Base-by-base conservation (phyloP, 495 filamentous ascomycete genomes). In the Penicillium waksmanii region DNA sequence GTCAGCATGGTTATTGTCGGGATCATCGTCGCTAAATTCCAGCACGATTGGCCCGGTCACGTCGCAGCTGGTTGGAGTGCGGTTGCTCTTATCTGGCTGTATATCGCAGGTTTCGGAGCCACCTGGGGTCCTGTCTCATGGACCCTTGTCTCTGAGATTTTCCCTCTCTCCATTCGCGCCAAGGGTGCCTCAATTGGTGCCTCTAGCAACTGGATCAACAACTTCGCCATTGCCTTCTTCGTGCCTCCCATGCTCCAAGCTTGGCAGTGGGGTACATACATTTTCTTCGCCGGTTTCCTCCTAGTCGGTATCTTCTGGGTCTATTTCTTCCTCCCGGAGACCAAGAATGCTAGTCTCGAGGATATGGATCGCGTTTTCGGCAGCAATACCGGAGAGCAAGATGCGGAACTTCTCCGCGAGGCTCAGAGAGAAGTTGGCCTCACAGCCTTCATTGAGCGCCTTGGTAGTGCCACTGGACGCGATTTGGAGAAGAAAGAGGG, bases 311-410 rank as follows among this genome's bases (percentile, higher is more conserved):
- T 75, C 21, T 55, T 71, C 5, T 80, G 77, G 66, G 73, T 80
- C n/a, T 82, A 69, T 58, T 71, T 78, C 64, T 79, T 79, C 62
- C 66, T 82, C 8, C 78, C 77, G 15, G 80, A 83, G 62, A 90
- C 88, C 3, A 86, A 82, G 57, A 79, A 83, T 35, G 87, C 89
- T 66, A 84, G 81, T 2, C 80, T 90, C 15, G 88, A 92, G 71
- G 88, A 90, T 69, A 81, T 90, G 65, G 76, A 79, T 62, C 73
- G 74, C 2, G 76, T 82, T 0, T 82, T 82, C 59, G 65, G 59
- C 5, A 78, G 74, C 47, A 65, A 72, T 9, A 73, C 70, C 36
- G 74, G 73, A 3, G 68, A 70, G 43, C 62, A 64, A 23, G 77
- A 80, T 59, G 67, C 70, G 9, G 67, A 68, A 36, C 49, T 72